Evolutionary conservation across 768 basidiomycete genomes (phyloP).

Genomic region (Fistulinella prunicolor): DNA sequence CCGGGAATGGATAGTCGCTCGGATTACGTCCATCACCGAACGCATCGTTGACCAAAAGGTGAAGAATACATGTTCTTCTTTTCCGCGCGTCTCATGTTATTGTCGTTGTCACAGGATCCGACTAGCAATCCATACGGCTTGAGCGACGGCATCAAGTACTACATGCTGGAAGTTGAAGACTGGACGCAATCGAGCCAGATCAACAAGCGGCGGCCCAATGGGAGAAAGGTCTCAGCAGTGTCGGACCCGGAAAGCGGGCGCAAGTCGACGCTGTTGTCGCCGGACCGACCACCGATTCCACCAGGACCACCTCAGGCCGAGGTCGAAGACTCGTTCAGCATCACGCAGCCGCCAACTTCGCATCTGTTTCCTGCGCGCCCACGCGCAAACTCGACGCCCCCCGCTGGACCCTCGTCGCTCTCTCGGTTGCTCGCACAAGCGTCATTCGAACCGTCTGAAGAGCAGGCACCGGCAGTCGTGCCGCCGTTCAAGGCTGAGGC

Average conservation of each 20-base stretch:
- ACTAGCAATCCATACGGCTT: constrained; percentile 86
- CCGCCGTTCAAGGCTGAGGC: constrained; percentile 29
- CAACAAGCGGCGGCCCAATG: constrained; percentile 55
- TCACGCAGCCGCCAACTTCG: constrained; percentile 62
- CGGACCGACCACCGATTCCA: constrained; percentile 32
- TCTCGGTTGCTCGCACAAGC: constrained; percentile 80
- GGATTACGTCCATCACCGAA: constrained; percentile 86
- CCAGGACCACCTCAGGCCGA: constrained; percentile 66
- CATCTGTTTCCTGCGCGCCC: constrained; percentile 62
- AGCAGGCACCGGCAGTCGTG: constrained; percentile 22
- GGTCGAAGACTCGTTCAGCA: constrained; percentile 69
- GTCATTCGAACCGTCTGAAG: constrained; percentile 38
- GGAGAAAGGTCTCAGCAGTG: constrained; percentile 45
- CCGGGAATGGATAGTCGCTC: constrained; percentile 92
- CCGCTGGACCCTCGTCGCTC: constrained; percentile 73
- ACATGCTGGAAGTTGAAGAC: constrained; percentile 90
- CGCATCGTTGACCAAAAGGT: constrained; percentile 80
- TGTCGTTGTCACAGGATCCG: constrained; percentile 54
- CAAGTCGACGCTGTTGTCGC: constrained; percentile 11
- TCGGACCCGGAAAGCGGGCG: constrained; percentile 42
- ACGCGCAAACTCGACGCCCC: constrained; percentile 64
- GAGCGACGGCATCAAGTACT: constrained; percentile 87
- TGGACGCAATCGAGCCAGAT: constrained; percentile 75
- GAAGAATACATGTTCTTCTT: neutral
- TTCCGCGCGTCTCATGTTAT: constrained; percentile 1